Evolutionary conservation across 2,329 filamentous ascomycete species (phyloP).

Genomic region (Lachnellula hyalina): DNA sequence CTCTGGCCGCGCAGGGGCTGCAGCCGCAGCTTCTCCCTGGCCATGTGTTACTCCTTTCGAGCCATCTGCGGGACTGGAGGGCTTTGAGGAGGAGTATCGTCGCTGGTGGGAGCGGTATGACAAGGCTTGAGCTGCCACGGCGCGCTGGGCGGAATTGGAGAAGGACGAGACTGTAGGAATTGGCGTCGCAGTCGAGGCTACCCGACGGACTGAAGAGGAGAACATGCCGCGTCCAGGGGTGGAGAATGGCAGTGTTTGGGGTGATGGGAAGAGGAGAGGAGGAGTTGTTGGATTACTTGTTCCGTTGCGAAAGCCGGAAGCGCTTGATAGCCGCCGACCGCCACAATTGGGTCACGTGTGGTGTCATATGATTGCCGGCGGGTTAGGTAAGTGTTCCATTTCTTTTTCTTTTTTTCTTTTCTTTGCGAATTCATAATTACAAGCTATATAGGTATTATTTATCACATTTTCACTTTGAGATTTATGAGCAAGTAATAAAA

Average conservation of each 20-base stretch:
- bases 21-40: constrained; percentile 18
- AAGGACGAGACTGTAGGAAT: constrained; percentile 24
- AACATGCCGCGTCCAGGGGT: constrained; percentile 27
- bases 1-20: constrained; percentile 19
- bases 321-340: too few relatives aligned
- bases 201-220: constrained; percentile 31
- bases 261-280: not conserved
- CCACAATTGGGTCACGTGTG: too few relatives aligned
- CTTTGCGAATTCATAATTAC: too few relatives aligned
- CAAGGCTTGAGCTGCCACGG: constrained; percentile 22
- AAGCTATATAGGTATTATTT: too few relatives aligned
- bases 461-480: too few relatives aligned
- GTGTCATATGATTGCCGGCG: too few relatives aligned
- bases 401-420: too few relatives aligned
- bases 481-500: too few relatives aligned
- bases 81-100: constrained; percentile 34
- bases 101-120: constrained; percentile 29
- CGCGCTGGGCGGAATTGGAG: constrained; percentile 22
- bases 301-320: not conserved
- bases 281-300: not conserved
- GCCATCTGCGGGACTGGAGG: constrained; percentile 33
- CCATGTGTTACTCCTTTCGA: constrained; percentile 26
- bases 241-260: not conserved
- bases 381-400: too few relatives aligned
- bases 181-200: constrained; percentile 23